Evolutionary conservation across 179 eudicot genomes (phyloP).

Genomic region (Beta corolliflora): DNA sequence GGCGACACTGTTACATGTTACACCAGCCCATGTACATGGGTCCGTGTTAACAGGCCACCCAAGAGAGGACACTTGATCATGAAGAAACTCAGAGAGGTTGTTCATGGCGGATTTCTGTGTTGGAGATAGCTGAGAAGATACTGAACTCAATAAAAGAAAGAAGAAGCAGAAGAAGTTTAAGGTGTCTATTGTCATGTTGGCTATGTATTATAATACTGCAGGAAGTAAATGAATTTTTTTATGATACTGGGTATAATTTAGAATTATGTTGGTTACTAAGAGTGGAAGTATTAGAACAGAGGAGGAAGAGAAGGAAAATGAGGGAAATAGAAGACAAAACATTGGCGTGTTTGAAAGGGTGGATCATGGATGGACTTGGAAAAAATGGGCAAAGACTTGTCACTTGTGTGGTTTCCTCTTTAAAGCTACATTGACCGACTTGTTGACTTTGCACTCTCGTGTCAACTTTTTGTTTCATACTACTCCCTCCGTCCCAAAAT

Average conservation of each 20-base stretch:
- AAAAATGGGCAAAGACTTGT: background rate
- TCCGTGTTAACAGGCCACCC: slow-evolving; percentile 44
- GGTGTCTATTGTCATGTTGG: slow-evolving; percentile 12
- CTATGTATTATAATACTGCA: background rate
- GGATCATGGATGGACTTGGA: slow-evolving; percentile 22
- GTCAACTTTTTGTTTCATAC: background rate
- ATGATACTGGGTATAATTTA: too few species aligned
- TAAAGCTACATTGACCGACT: slow-evolving; percentile 4
- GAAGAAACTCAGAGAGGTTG: slow-evolving; percentile 40
- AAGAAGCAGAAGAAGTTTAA: slow-evolving; percentile 11
- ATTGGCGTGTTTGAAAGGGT: slow-evolving; percentile 21
- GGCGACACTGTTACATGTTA: slow-evolving; percentile 41
- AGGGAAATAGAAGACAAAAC: background rate
- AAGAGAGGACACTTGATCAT: slow-evolving; percentile 26
- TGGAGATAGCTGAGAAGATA: slow-evolving; percentile 41
- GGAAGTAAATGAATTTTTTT: background rate
- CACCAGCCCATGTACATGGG: slow-evolving; percentile 81
- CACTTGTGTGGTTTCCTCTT: slow-evolving; percentile 1
- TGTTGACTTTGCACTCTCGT: background rate
- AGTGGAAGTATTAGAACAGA: background rate
- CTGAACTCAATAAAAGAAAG: slow-evolving; percentile 34
- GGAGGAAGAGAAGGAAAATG: background rate
- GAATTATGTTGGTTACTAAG: background rate
- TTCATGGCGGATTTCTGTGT: slow-evolving; percentile 50
- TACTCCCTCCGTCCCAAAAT: too few species aligned